Conservation (phyloP, 257 asterid genomes). For the Primulina tabacum region DNA sequence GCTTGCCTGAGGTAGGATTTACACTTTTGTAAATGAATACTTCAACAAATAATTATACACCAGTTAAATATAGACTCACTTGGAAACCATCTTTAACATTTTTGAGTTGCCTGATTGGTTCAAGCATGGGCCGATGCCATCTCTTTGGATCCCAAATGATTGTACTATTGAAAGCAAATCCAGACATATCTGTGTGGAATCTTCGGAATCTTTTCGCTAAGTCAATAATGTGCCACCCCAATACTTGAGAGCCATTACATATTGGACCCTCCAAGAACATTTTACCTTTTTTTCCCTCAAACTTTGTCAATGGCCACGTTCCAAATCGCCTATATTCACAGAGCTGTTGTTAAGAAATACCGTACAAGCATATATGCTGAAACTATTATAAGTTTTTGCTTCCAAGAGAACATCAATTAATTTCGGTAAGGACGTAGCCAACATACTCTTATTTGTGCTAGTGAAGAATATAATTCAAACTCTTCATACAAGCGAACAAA, state of each 20-base stretch:
- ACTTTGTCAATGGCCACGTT: conserved; percentile 58
- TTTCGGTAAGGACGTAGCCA: neutral
- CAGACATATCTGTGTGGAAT: conserved; percentile 60
- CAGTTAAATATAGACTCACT: conserved; percentile 38
- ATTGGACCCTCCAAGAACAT: conserved; percentile 63
- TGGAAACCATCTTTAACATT: conserved; percentile 43
- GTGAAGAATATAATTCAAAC: conserved; percentile 5
- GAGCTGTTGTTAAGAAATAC: conserved; percentile 18
- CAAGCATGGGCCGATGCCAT: conserved; percentile 61
- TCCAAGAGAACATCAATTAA: neutral
- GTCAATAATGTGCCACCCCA: conserved; percentile 66
- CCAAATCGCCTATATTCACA: conserved; percentile 66
- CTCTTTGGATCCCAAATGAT: conserved; percentile 71
- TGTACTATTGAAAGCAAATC: conserved; percentile 78
- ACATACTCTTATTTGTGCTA: neutral
- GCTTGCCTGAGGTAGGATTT: conserved; percentile 51
- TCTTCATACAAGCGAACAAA: neutral
- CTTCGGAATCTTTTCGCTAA: conserved; percentile 33
- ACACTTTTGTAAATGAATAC: conserved; percentile 1
- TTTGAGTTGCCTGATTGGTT: conserved; percentile 57
- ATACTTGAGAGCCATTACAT: conserved; percentile 61
- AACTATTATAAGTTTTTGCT: neutral
- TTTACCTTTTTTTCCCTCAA: conserved; percentile 37
- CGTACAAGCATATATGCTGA: neutral
- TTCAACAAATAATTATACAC: neutral